These are phyloP conservation scores for Lentinula detonsa DNA, from an alignment of 768 basidiomycete species.

Conservation along the genomic window DNA sequence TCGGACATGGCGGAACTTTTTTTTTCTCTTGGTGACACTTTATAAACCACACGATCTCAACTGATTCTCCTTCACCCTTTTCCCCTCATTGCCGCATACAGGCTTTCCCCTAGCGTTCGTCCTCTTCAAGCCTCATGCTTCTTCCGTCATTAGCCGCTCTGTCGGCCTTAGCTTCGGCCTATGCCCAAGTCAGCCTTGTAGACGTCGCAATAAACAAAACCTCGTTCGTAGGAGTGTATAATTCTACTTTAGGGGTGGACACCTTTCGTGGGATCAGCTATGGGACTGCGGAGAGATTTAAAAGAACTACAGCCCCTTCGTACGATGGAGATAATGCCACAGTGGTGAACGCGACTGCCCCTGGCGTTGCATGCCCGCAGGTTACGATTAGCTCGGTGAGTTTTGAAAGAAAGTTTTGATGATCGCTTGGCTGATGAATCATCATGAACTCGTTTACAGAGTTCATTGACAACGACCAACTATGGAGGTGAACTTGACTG, in stretches of 20 bases:
- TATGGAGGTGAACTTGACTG: background rate
- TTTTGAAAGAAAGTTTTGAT: background rate
- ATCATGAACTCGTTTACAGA: background rate
- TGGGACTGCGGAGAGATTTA: background rate
- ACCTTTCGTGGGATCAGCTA: background rate
- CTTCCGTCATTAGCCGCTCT: background rate
- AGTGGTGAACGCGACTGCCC: background rate
- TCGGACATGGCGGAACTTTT: background rate
- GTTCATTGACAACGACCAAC: background rate
- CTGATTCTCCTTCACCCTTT: background rate
- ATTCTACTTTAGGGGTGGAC: background rate
- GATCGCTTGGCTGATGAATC: too few relatives aligned
- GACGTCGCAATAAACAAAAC: background rate
- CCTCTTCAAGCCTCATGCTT: background rate
- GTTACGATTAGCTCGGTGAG: background rate
- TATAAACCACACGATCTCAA: background rate
- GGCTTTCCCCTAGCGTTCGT: background rate
- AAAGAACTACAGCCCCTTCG: background rate
- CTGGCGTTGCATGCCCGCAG: background rate
- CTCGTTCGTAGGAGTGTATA: background rate
- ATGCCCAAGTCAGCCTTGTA: background rate
- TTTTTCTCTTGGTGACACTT: background rate
- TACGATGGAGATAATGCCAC: background rate
- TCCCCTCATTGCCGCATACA: background rate
- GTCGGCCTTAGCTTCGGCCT: background rate